Evolutionary conservation across 2,329 filamentous ascomycete genomes (phyloP).

Genomic region (Pseudogymnoascus sp.): DNA sequence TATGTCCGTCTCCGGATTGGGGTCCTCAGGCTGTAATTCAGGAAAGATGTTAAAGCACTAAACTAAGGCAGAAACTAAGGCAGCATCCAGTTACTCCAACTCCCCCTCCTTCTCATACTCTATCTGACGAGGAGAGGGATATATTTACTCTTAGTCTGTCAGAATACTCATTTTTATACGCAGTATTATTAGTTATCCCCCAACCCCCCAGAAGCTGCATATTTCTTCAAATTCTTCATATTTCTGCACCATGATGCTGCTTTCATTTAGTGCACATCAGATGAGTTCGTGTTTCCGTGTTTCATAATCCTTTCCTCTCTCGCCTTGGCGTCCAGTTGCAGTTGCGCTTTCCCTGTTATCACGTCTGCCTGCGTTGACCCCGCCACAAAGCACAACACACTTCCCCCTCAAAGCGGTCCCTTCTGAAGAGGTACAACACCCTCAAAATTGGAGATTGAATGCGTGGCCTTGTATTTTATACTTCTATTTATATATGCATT

Average conservation of each 20-base stretch:
- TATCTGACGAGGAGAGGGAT: not conserved
- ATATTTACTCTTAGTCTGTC: no score
- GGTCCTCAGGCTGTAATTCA: not conserved
- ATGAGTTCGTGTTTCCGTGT: not conserved
- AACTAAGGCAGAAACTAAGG: no score
- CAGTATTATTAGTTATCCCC: not conserved
- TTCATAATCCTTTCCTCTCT: not conserved
- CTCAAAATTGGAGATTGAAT: not conserved
- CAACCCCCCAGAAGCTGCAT: not conserved
- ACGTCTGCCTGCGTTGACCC: not conserved
- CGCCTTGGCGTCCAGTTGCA: not conserved
- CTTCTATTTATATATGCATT: not conserved
- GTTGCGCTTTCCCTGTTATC: not conserved
- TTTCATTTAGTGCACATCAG: conserved; percentile 1
- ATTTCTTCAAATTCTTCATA: not conserved
- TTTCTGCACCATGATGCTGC: not conserved
- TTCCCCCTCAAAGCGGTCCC: not conserved
- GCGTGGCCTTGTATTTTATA: not conserved
- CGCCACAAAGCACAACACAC: not conserved
- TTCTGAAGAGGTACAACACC: not conserved
- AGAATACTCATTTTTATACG: not conserved
- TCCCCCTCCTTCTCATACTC: not conserved
- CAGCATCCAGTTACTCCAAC: no score
- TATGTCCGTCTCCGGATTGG: not conserved
- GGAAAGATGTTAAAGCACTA: no score